phyloP scores from a whole-genome alignment of 495 filamentous ascomycete species.

The Penicillium paxilli region DNA sequence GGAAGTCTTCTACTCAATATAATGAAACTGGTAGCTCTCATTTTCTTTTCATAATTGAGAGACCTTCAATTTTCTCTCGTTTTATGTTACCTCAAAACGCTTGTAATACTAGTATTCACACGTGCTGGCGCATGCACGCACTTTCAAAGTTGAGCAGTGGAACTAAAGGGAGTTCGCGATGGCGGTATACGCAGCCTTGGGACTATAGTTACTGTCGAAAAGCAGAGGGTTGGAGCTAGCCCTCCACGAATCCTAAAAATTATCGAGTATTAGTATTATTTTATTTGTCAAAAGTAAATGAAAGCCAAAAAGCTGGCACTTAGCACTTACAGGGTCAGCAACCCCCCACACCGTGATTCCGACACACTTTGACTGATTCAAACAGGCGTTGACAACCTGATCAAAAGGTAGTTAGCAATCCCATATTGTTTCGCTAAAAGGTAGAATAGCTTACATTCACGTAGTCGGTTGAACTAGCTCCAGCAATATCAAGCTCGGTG shows the following conservation, averaged over 20 bases:
- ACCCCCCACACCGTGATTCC: constrained; percentile 81
- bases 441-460: constrained; percentile 34
- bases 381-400: constrained; percentile 61
- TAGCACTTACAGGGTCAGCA: constrained; percentile 53
- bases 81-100: too few relatives aligned
- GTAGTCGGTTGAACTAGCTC: constrained; percentile 59
- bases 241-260: constrained; percentile 59
- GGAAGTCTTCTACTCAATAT: too few relatives aligned
- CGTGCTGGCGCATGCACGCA: too few relatives aligned
- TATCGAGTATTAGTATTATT: constrained; percentile 13
- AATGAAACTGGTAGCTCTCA: too few relatives aligned
- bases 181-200: constrained; percentile 66
- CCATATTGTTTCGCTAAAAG: background rate
- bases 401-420: constrained; percentile 1
- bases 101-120: too few relatives aligned
- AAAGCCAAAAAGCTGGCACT: background rate
- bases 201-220: constrained; percentile 61
- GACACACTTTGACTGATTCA: constrained; percentile 63
- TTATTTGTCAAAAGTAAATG: background rate
- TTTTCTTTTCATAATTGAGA: too few relatives aligned
- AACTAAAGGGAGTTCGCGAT: constrained; percentile 41
- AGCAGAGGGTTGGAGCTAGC: constrained; percentile 57
- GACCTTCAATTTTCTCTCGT: too few relatives aligned
- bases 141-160: too few relatives aligned
- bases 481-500: constrained; percentile 67